Conservation (phyloP, 306 rosid genomes). For the Adenanthera pavonina region DNA sequence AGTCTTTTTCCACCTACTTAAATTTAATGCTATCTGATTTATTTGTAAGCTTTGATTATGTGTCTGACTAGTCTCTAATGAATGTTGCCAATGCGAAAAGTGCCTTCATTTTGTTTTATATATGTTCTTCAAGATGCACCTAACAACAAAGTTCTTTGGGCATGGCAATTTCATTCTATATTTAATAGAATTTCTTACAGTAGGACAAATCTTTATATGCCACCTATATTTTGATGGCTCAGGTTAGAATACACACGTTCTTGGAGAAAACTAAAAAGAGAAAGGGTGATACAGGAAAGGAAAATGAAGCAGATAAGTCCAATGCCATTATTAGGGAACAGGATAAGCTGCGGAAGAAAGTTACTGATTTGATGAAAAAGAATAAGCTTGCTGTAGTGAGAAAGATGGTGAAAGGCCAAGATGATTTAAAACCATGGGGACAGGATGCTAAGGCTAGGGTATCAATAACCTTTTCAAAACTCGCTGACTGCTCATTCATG, state of each 20-base stretch:
- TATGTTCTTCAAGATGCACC: constrained; percentile 29
- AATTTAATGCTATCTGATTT: not conserved
- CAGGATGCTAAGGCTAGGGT: constrained; percentile 74
- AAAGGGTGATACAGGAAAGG: constrained; percentile 52
- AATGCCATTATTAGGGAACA: constrained; percentile 49
- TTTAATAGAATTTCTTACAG: constrained; percentile 15
- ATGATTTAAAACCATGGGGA: constrained; percentile 75
- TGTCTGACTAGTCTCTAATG: not conserved
- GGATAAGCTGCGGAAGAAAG: constrained; percentile 74
- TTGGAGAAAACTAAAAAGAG: constrained; percentile 68
- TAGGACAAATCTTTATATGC: constrained; percentile 34
- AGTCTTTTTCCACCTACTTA: not conserved
- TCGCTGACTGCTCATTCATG: constrained; percentile 27
- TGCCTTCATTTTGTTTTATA: constrained; percentile 8
- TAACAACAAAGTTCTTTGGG: constrained; percentile 13
- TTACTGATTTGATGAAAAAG: constrained; percentile 77
- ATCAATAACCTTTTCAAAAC: constrained; percentile 38
- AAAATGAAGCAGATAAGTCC: constrained; percentile 48
- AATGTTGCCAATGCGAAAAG: not conserved
- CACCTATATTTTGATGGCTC: constrained; percentile 46
- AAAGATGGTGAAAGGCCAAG: constrained; percentile 57
- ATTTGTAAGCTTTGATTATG: not conserved
- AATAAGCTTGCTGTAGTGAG: constrained; percentile 68
- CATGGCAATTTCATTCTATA: constrained; percentile 23
- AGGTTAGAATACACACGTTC: constrained; percentile 85